These are phyloP conservation scores for Colletotrichum ledebouriae DNA, from an alignment of 2,329 filamentous ascomycete species.

Conservation along the genomic window DNA sequence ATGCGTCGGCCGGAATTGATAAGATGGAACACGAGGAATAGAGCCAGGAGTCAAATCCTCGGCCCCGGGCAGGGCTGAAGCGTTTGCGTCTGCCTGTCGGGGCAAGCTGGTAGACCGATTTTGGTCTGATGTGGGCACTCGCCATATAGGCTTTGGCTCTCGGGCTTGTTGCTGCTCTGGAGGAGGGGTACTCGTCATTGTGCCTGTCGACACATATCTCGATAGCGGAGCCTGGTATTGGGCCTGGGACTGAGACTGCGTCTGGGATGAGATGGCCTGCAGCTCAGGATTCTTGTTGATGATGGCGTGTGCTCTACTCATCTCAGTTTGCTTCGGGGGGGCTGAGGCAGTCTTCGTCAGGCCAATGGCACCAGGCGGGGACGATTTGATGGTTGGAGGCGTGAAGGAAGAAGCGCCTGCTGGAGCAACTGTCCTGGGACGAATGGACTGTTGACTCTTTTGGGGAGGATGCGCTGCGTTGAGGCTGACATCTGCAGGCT, in stretches of 20 bases:
- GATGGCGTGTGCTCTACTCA: constrained; percentile 74
- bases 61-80: not conserved
- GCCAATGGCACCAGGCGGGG: constrained; percentile 46
- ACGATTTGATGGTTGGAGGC: constrained; percentile 43
- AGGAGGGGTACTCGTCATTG: constrained; percentile 78
- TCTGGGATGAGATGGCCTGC: constrained; percentile 64
- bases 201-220: constrained; percentile 73
- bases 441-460: constrained; percentile 25
- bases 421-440: constrained; percentile 42
- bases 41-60: constrained; percentile 44
- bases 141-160: constrained; percentile 42
- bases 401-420: constrained; percentile 49
- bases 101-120: constrained; percentile 48
- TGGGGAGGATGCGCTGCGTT: constrained; percentile 49
- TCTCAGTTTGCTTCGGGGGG: constrained; percentile 58
- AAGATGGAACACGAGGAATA: constrained; percentile 45
- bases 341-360: constrained; percentile 53
- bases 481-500: constrained; percentile 88
- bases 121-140: constrained; percentile 45
- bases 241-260: constrained; percentile 44
- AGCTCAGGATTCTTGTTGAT: constrained; percentile 74
- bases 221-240: constrained; percentile 45
- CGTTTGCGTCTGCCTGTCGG: constrained; percentile 45
- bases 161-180: constrained; percentile 64
- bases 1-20: constrained; percentile 47